These are phyloP conservation scores for Plasmodium chabaudi DNA, from an alignment of 169 alveolate species.

Conservation along the genomic window DNA sequence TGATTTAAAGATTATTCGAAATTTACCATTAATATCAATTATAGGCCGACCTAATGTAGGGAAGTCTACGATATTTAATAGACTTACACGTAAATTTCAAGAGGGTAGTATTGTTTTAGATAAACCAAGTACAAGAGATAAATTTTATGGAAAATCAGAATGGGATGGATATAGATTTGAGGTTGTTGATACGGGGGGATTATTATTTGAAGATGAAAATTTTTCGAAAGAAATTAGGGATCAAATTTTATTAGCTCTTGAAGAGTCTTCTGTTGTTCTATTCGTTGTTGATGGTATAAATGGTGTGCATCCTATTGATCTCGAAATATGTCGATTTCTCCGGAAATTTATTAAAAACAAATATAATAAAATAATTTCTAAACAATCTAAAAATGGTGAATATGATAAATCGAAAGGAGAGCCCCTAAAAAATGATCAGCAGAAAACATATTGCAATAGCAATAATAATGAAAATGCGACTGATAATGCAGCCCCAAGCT, in stretches of 20 bases:
- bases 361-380: conserved; percentile 8
- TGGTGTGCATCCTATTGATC: conserved; percentile 85
- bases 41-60: conserved; percentile 88
- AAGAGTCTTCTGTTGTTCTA: conserved; percentile 81
- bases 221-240: conserved; percentile 77
- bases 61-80: conserved; percentile 84
- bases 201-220: conserved; percentile 78
- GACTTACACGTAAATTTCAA: conserved; percentile 85
- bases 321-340: conserved; percentile 77
- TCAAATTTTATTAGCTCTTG: conserved; percentile 67
- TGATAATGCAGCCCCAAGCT: neutral
- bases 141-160: conserved; percentile 82
- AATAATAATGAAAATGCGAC: neutral
- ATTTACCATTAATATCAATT: conserved; percentile 78
- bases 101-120: conserved; percentile 85
- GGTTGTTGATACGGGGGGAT: conserved; percentile 85
- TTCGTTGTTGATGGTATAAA: conserved; percentile 85
- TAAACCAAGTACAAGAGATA: conserved; percentile 85
- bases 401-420: neutral
- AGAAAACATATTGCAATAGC: neutral
- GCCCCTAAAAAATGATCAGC: neutral
- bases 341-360: conserved; percentile 43
- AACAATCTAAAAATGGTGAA: neutral
- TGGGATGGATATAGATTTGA: conserved; percentile 85
- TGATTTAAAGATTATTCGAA: conserved; percentile 44